A percentile compares a stretch with the other conserved stretches of the same genome.
phyloP scores from a whole-genome alignment of 2,329 filamentous ascomycete genomes.

The Nigrospora sphaerica region DNA sequence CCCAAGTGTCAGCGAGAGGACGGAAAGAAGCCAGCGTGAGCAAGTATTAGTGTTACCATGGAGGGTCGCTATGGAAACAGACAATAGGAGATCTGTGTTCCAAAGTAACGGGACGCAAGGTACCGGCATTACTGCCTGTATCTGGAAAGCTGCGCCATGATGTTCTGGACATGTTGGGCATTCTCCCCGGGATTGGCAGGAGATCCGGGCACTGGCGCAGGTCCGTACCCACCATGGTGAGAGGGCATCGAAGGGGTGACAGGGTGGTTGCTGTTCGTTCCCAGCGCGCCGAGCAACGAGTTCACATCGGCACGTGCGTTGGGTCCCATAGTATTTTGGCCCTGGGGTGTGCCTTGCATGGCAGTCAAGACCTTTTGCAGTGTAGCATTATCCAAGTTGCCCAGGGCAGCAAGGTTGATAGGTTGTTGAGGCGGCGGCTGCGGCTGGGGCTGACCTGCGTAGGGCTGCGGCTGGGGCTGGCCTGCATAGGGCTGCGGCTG shows the following conservation, averaged over 20 bases:
- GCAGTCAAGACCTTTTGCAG: constrained; percentile 25
- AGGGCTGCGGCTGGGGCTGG: neutral
- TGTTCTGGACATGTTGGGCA: constrained; percentile 58
- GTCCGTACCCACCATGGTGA: constrained; percentile 23
- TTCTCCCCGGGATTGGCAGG: constrained; percentile 25
- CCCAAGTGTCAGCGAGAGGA: no score
- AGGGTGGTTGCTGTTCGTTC: constrained; percentile 19
- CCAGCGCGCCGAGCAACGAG: constrained; percentile 18
- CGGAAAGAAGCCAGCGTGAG: no score
- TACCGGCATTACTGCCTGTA: constrained; percentile 43
- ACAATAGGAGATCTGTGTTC: no score
- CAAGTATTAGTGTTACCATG: no score
- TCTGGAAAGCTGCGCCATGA: constrained; percentile 65
- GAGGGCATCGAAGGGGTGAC: constrained; percentile 11
- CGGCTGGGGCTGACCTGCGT: constrained; percentile 9
- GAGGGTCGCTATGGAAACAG: no score
- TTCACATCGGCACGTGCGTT: constrained; percentile 17
- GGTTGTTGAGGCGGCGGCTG: constrained; percentile 5
- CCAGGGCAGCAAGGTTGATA: constrained; percentile 13
- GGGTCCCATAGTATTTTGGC: constrained; percentile 15
- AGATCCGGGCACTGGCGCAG: constrained; percentile 11
- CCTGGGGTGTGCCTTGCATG: constrained; percentile 14
- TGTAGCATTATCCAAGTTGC: constrained; percentile 22
- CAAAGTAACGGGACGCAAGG: no score
- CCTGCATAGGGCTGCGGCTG: no score